Base-by-base conservation (phyloP, 2,329 filamentous ascomycete genomes). In the Stagonosporopsis vannaccii region DNA sequence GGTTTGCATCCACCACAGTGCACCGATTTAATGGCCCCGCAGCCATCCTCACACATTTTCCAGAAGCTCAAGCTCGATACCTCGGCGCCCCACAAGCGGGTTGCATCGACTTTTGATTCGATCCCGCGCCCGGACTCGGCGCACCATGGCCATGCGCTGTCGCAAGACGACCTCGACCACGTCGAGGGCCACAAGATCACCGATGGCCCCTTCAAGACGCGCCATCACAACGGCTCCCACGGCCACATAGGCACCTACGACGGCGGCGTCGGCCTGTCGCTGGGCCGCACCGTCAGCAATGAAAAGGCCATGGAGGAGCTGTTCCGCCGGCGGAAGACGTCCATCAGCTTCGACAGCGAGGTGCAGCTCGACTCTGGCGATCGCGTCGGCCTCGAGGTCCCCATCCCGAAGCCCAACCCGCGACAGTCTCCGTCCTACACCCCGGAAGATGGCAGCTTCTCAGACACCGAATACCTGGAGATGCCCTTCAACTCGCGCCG, bases 41-140 rank as follows among this genome's bases (percentile, higher is more conserved):
- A 61, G 66, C 69, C 69, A 62, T 71, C 71, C 69, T 74, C 73
- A 73, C 74, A 75, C 63, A 67, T 62, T 65, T 78, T 78, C 69
- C 75, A 74, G 69, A 78, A 78, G 64, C 74, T 78, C 63, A 76
- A 72, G 62, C 66, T 78, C 70, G 70, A 77, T 60, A 78, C 73
- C 54, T 67, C 68, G 53, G 56, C 70, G 43, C 62, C 71, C 45
- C 63, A 65, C 47, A 77, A 75, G 59, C 71, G 69, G 23, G 62
- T 69, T 43, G 64, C 70, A 51, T 76, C 75, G 41, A 70, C 73
- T 55, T 76, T 76, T 58, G 73, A 72, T 51, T 71, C 73, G 39
- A 71, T 77, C 57, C 62, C 70, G 37, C 70, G 69, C 50, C 63
- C 65, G 50, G 67, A 71, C 28, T 59, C 67, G 32, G 62, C 62